phyloP scores from a whole-genome alignment of 2,329 filamentous ascomycete genomes.

The Chaetoscypha palmicola region DNA sequence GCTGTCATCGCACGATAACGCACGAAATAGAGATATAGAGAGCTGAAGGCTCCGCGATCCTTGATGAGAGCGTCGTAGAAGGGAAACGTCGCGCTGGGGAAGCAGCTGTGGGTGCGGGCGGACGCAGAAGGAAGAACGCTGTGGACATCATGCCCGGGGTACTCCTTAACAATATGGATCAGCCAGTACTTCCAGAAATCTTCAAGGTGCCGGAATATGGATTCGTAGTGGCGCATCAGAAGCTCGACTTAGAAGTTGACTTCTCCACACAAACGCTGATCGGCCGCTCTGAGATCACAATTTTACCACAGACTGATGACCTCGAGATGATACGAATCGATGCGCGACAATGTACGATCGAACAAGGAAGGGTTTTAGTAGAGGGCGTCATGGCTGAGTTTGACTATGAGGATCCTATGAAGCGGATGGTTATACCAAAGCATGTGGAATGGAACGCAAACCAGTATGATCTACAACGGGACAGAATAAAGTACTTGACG shows the following conservation, averaged over 20 bases:
- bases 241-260: constrained; percentile 83
- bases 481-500: constrained; percentile 45
- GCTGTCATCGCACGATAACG: too few relatives aligned
- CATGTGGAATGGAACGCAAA: constrained; percentile 58
- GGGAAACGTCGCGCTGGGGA: constrained; percentile 19
- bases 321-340: constrained; percentile 53
- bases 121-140: neutral
- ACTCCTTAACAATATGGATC: constrained; percentile 20
- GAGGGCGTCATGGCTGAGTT: constrained; percentile 31
- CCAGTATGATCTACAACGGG: constrained; percentile 68
- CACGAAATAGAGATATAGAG: neutral
- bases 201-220: constrained; percentile 22
- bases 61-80: constrained; percentile 6
- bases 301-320: constrained; percentile 50
- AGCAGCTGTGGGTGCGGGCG: neutral
- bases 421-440: constrained; percentile 52
- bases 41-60: neutral
- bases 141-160: constrained; percentile 22
- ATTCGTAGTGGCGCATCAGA: constrained; percentile 67
- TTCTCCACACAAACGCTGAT: constrained; percentile 68
- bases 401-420: constrained; percentile 55
- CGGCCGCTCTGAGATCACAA: constrained; percentile 74
- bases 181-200: constrained; percentile 8
- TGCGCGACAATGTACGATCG: constrained; percentile 55
- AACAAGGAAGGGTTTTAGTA: constrained; percentile 47